Evolutionary conservation across 345 rosid genomes (phyloP).

Genomic region (Linum lewisii): DNA sequence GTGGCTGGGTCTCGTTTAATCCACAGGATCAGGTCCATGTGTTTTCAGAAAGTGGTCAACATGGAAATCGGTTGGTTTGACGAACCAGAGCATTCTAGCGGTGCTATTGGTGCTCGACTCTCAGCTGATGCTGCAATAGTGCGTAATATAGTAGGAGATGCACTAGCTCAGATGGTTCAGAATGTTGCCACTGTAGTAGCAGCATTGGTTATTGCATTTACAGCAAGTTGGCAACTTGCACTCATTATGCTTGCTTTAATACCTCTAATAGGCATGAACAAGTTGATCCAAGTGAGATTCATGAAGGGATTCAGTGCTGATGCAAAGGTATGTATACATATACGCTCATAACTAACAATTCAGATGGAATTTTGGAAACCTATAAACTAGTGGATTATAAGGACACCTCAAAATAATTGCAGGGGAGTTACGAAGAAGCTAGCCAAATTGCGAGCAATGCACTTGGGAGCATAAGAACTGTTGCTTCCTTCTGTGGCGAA

Average conservation of each 20-base stretch:
- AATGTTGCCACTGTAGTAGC: neutral
- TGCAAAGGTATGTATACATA: too few species aligned
- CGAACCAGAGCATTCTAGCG: neutral
- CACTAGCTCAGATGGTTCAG: neutral
- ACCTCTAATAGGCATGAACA: neutral
- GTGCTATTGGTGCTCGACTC: neutral
- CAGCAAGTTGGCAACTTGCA: neutral
- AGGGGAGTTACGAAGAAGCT: neutral
- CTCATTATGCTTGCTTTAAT: neutral
- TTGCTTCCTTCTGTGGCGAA: conserved; percentile 1
- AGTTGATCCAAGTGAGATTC: neutral
- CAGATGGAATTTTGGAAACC: too few species aligned
- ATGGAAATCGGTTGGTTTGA: conserved; percentile 6
- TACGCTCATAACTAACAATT: too few species aligned
- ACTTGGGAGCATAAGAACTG: neutral
- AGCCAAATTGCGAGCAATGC: conserved; percentile 2
- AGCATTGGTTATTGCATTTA: neutral
- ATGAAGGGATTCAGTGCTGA: neutral
- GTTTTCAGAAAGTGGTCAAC: conserved; percentile 2
- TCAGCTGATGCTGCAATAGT: neutral
- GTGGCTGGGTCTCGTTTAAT: neutral
- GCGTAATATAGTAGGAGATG: neutral
- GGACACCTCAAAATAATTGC: too few species aligned
- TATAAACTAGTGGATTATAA: too few species aligned
- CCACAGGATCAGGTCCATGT: neutral